phyloP scores from a whole-genome alignment of 176 grass and related monocot genomes.

The Cocos nucifera region DNA sequence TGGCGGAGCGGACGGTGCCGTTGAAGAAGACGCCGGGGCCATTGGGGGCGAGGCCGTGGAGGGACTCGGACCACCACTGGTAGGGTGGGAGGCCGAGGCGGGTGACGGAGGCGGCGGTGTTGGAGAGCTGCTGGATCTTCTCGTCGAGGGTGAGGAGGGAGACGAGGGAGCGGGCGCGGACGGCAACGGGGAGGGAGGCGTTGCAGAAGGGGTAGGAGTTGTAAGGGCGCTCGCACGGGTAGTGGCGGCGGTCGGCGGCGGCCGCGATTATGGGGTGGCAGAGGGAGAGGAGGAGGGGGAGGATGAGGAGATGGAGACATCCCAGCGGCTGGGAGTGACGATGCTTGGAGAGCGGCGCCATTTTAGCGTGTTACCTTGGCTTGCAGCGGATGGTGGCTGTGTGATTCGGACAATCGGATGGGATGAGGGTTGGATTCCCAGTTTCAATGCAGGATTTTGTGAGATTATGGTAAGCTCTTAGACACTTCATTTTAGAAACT shows the following conservation, averaged over 20 bases:
- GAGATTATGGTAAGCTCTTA: too few species aligned
- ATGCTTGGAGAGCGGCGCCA: background rate
- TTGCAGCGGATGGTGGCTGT: background rate
- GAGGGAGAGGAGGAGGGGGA: background rate
- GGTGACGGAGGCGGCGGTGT: slow-evolving; percentile 54
- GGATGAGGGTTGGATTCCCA: background rate
- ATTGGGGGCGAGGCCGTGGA: slow-evolving; percentile 73
- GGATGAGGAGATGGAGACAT: background rate
- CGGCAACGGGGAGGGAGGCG: slow-evolving; percentile 39
- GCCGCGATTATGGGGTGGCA: background rate
- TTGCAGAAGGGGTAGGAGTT: slow-evolving; percentile 60
- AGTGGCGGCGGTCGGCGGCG: background rate
- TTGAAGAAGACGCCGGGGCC: slow-evolving; percentile 69
- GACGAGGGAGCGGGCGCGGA: slow-evolving; percentile 55
- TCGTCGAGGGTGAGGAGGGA: slow-evolving; percentile 77
- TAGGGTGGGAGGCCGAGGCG: slow-evolving; percentile 71
- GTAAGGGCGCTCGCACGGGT: slow-evolving; percentile 26
- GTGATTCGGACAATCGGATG: background rate
- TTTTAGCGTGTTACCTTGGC: background rate
- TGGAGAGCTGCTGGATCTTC: slow-evolving; percentile 89
- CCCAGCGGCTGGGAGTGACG: too few species aligned
- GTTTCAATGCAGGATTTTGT: too few species aligned
- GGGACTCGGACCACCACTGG: slow-evolving; percentile 98
- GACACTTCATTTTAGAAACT: too few species aligned
- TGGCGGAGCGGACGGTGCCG: slow-evolving; percentile 60